Evolutionary conservation across 768 basidiomycete species (phyloP).

Genomic region (Suillus occidentalis): DNA sequence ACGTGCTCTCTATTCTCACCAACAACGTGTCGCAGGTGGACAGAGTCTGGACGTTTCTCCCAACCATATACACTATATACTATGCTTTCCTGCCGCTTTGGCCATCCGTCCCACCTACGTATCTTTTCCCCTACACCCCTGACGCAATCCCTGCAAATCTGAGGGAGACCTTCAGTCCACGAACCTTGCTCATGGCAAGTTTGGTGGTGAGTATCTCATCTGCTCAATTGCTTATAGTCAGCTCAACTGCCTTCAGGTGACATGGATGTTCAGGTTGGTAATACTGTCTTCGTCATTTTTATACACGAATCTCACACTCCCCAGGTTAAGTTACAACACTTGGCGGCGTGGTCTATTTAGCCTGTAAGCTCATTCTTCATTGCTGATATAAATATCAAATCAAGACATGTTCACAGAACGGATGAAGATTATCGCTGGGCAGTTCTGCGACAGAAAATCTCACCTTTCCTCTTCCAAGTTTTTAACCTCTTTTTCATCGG

Average conservation of each 20-base stretch:
- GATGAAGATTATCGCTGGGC: slow-evolving; percentile 95
- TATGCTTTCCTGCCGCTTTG: slow-evolving; percentile 75
- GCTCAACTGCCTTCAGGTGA: slow-evolving; percentile 27
- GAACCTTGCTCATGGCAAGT: slow-evolving; percentile 73
- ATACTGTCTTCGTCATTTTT: not conserved
- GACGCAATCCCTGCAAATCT: slow-evolving; percentile 36
- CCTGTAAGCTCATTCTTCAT: slow-evolving; percentile 44
- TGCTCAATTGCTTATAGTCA: not conserved
- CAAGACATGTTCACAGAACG: slow-evolving; percentile 39
- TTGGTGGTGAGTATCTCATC: slow-evolving; percentile 48
- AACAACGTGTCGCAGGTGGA: slow-evolving; percentile 88
- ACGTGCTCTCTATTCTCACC: slow-evolving; percentile 63
- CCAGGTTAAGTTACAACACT: slow-evolving; percentile 75
- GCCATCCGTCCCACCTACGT: slow-evolving; percentile 35
- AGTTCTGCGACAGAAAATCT: slow-evolving; percentile 62
- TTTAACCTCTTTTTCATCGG: slow-evolving; percentile 67
- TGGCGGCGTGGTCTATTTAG: slow-evolving; percentile 80
- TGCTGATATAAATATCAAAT: not conserved
- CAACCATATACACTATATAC: slow-evolving; percentile 79
- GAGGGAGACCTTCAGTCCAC: slow-evolving; percentile 57
- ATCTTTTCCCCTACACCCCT: slow-evolving; percentile 58
- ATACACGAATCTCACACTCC: slow-evolving; percentile 3
- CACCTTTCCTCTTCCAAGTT: slow-evolving; percentile 57
- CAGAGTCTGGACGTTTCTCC: slow-evolving; percentile 77
- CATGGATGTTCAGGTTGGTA: slow-evolving; percentile 62